phyloP scores from a whole-genome alignment of 495 filamentous ascomycete genomes.

The Friedmanniomyces simplex region DNA sequence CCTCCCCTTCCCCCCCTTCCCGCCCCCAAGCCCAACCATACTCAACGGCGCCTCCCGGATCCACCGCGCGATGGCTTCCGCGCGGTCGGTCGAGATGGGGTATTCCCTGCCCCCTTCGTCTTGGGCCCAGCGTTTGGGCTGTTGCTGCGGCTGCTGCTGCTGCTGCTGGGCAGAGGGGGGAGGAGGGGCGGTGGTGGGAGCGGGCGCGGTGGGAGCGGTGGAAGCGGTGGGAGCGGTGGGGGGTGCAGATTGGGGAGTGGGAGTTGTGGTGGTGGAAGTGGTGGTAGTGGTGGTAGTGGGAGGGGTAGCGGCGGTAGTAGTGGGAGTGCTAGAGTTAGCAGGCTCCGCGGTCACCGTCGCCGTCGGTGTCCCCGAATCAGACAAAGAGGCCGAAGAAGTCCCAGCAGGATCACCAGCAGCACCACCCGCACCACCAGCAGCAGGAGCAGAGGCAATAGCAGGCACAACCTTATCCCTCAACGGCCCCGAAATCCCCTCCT shows the following conservation, averaged over 20 bases:
- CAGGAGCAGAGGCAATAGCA: neutral
- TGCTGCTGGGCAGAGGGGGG: slow-evolving; percentile 6
- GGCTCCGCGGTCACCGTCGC: too few species aligned
- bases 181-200: too few species aligned
- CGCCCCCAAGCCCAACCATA: slow-evolving; percentile 1
- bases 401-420: neutral
- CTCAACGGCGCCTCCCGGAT: slow-evolving; percentile 49
- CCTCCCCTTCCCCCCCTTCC: slow-evolving; percentile 20
- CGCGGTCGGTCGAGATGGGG: slow-evolving; percentile 57
- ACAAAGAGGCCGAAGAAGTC: neutral
- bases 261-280: too few species aligned
- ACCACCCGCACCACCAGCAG: too few species aligned
- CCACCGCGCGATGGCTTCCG: slow-evolving; percentile 57
- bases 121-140: slow-evolving; percentile 51
- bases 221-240: too few species aligned
- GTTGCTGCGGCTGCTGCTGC: neutral
- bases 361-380: neutral
- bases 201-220: too few species aligned
- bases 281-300: too few species aligned
- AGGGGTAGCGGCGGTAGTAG: too few species aligned
- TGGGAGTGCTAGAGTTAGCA: too few species aligned
- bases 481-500: slow-evolving; percentile 25
- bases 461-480: slow-evolving; percentile 6
- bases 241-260: too few species aligned
- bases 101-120: slow-evolving; percentile 54